These are phyloP conservation scores for Sutorius eximius DNA, from an alignment of 1,284 basidiomycete genomes.

Conservation along the genomic window DNA sequence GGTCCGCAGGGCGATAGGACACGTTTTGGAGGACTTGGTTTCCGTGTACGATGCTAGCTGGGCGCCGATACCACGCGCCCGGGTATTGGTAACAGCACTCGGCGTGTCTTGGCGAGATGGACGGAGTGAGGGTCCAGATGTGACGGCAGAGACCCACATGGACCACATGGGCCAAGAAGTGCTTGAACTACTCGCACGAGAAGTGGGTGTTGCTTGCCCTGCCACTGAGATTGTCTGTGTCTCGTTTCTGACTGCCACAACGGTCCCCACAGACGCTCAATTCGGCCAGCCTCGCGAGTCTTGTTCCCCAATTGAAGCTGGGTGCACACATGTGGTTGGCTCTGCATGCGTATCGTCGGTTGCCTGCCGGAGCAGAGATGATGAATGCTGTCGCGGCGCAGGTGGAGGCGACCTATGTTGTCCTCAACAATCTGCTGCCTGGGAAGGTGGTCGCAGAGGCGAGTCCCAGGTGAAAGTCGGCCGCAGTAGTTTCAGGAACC, in stretches of 20 bases:
- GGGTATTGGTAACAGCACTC: conserved; percentile 51
- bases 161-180: conserved; percentile 45
- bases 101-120: conserved; percentile 53
- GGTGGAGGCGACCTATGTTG: conserved; percentile 49
- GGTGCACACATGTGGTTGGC: conserved; percentile 62
- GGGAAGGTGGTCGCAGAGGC: background rate
- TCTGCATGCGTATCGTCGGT: conserved; percentile 57
- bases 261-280: conserved; percentile 38
- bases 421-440: conserved; percentile 43
- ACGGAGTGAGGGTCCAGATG: conserved; percentile 16
- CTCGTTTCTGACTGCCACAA: background rate
- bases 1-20: conserved; percentile 39
- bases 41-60: conserved; percentile 45
- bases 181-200: conserved; percentile 38
- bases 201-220: conserved; percentile 39
- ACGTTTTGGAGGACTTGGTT: conserved; percentile 50
- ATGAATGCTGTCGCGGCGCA: conserved; percentile 44
- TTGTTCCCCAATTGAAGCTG: conserved; percentile 49
- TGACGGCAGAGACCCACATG: conserved; percentile 20
- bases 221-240: background rate
- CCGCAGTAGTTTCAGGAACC: background rate
- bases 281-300: conserved; percentile 42
- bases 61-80: conserved; percentile 55
- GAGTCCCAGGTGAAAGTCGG: conserved; percentile 26
- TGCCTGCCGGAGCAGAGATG: conserved; percentile 36